Percentiles rank a stretch among this genome's conserved stretches.
Conservation (phyloP, 2,329 filamentous ascomycete species). For the Domatiomyces catenatus region DNA sequence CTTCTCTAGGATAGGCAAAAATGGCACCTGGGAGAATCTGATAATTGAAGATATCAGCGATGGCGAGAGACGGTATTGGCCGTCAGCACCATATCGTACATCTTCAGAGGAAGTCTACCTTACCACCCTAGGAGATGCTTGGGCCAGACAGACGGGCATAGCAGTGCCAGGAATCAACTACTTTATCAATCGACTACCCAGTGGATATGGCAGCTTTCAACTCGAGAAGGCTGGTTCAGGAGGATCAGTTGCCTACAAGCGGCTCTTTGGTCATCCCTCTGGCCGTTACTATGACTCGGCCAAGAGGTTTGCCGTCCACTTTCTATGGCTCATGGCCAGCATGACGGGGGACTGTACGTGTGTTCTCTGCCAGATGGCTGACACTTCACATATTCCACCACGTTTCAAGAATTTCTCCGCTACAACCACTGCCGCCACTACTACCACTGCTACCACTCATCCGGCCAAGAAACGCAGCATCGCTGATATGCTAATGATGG, state of each 20-base stretch:
- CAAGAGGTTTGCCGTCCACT: constrained; percentile 41
- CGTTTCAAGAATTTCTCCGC: too few relatives aligned
- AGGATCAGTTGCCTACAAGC: constrained; percentile 34
- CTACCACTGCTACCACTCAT: not conserved
- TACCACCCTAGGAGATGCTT: constrained; percentile 31
- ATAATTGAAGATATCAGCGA: constrained; percentile 22
- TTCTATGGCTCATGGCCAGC: constrained; percentile 39
- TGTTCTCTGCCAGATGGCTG: constrained; percentile 30
- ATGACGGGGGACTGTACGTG: constrained; percentile 34
- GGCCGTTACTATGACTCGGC: constrained; percentile 38
- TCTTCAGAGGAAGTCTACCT: constrained; percentile 32
- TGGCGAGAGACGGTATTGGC: constrained; percentile 25
- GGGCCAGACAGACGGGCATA: constrained; percentile 30
- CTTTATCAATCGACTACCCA: constrained; percentile 37
- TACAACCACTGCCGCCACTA: constrained; percentile 9
- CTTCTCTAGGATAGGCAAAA: not conserved
- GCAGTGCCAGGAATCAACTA: constrained; percentile 25
- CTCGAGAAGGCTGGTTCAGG: constrained; percentile 26
- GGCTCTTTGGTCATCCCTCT: constrained; percentile 42
- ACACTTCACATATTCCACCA: constrained; percentile 1
- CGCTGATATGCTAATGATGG: not conserved
- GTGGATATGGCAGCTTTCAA: constrained; percentile 39
- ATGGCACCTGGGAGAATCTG: constrained; percentile 3
- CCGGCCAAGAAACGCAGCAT: constrained; percentile 6
- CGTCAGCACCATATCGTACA: constrained; percentile 20